These are phyloP conservation scores for Smallanthus sonchifolius DNA, from an alignment of 129 eudicot species.

Conservation along the genomic window DNA sequence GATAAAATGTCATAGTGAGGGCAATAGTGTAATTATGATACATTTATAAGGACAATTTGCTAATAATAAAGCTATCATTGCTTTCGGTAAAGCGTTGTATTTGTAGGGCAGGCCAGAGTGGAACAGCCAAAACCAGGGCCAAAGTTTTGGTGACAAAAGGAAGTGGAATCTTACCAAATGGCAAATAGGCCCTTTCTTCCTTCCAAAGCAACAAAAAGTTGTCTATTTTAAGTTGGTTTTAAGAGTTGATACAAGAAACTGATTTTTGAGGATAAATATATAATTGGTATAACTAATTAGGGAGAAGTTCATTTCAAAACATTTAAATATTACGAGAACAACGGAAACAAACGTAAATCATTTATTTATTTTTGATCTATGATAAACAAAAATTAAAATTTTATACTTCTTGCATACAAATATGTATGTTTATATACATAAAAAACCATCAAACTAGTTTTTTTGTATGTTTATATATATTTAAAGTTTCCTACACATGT, in stretches of 20 bases:
- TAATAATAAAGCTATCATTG: conserved; percentile 11
- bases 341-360: too few species aligned
- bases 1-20: not conserved
- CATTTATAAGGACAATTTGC: not conserved
- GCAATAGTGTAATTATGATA: not conserved
- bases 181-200: conserved; percentile 25
- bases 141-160: conserved; percentile 21
- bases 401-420: too few species aligned
- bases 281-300: too few species aligned
- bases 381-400: too few species aligned
- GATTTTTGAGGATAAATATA: not conserved
- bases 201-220: conserved; percentile 23
- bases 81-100: conserved; percentile 14
- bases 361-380: too few species aligned
- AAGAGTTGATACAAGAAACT: not conserved
- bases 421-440: too few species aligned
- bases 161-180: conserved; percentile 28
- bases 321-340: too few species aligned
- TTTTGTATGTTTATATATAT: too few species aligned
- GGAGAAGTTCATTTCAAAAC: too few species aligned
- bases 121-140: conserved; percentile 24
- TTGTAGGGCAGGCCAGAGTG: conserved; percentile 18
- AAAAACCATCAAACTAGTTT: too few species aligned
- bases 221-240: conserved; percentile 17
- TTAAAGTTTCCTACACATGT: too few species aligned